Evolutionary conservation across 2,329 filamentous ascomycete species (phyloP), one percentile per base, ranked within the genome.

Genomic region (Aureobasidium lini): DNA sequence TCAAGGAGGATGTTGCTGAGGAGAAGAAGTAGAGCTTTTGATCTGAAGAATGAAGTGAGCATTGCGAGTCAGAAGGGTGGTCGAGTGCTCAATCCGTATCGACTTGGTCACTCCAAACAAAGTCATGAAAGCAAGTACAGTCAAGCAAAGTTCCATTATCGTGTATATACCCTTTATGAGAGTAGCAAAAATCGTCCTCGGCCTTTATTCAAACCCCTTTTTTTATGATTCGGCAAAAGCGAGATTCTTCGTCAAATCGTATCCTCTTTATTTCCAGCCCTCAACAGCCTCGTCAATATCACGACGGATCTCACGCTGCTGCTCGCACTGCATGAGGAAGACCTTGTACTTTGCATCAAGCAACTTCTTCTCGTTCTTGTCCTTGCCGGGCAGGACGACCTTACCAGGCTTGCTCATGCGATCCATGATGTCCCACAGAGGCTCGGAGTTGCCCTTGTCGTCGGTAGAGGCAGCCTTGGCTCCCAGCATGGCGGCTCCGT

Each of bases 401-500:
- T 87, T 89, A 34, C 93, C 94, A 8, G 90, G 88, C 80, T 96
- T 96, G 77, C 89, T 95, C 87, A 96, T 94, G 60, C 91, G 84
- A 73, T 95, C 90, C 94, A 99, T 99, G 71, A 99, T 96, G 66
- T 85, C 84, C 94, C 94, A 99, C 62, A 99, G 78, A 42, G 88
- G 84, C 77, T 96, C 92, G 0, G 89, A 92, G 68, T 87, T 86
- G 46, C 90, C 89, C 9, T 88, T 81, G 40, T 81, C 80, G 68
- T 88, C 86, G 34, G 88, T 87, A 67, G 88, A 94, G 6, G 93
- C 94, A n/a, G 94, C 94, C 76, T 97, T 97, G 61, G 91, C 94
- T 40, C 94, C 94, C 28, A 99, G 81, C 93, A 99, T 99, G 60
- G 94, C 94, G 7, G 94, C 94, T n/a, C 94, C 94, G 70, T 97